These are phyloP conservation scores for Gynochthodes officinalis DNA, from an alignment of 257 asterid species.

Conservation along the genomic window DNA sequence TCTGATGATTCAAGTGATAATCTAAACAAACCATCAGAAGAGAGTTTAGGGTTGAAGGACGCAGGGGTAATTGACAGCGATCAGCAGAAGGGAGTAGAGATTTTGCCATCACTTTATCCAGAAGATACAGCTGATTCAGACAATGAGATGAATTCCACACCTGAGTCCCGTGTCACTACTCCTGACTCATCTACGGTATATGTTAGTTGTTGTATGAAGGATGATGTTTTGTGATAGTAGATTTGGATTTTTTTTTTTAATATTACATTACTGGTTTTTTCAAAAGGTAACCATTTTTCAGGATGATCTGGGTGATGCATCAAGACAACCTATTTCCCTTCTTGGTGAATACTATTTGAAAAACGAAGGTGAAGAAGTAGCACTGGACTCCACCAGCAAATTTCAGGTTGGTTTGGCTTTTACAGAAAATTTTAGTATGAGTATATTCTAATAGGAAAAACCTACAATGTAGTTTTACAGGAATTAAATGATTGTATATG, in stretches of 20 bases:
- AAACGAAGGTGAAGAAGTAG: slow-evolving; percentile 37
- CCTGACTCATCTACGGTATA: slow-evolving; percentile 52
- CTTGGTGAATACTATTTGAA: slow-evolving; percentile 65
- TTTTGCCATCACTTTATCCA: slow-evolving; percentile 28
- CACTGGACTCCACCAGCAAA: slow-evolving; percentile 38
- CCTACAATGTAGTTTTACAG: background rate
- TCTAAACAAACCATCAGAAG: slow-evolving; percentile 43
- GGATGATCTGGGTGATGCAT: slow-evolving; percentile 41
- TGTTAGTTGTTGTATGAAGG: slow-evolving; percentile 15
- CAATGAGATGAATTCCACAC: slow-evolving; percentile 33
- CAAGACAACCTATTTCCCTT: slow-evolving; percentile 47
- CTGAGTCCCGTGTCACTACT: slow-evolving; percentile 30
- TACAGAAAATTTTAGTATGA: background rate
- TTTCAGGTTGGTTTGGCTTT: slow-evolving; percentile 27
- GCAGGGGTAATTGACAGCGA: slow-evolving; percentile 39
- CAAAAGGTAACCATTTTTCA: slow-evolving; percentile 45
- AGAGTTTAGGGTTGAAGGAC: slow-evolving; percentile 35
- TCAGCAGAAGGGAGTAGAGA: slow-evolving; percentile 40
- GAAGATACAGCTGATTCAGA: slow-evolving; percentile 34
- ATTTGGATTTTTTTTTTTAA: slow-evolving; percentile 15
- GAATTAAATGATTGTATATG: background rate
- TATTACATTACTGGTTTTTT: too few relatives aligned
- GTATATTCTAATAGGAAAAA: background rate
- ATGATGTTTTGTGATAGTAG: slow-evolving; percentile 9
- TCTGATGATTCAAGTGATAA: slow-evolving; percentile 36